phyloP scores from a whole-genome alignment of 116 monocot genomes.

The Papilionanthe hybrid region DNA sequence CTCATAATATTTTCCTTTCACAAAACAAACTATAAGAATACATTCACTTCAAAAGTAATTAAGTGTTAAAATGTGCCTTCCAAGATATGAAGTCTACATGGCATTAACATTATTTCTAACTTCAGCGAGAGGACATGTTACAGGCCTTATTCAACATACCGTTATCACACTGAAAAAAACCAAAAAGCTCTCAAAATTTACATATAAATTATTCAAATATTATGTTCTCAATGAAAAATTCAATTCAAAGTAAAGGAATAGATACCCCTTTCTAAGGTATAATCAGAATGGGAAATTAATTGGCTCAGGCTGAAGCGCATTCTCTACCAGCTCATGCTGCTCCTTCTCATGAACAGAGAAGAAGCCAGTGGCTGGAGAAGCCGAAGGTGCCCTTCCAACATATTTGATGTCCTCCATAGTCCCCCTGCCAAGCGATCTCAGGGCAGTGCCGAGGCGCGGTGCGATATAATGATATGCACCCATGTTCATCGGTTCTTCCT shows the following conservation, averaged over 20 bases:
- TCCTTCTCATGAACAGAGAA: slow-evolving; percentile 62
- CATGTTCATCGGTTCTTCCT: slow-evolving; percentile 99
- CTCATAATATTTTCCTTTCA: too few relatives aligned
- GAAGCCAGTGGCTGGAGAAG: slow-evolving; percentile 90
- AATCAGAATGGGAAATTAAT: slow-evolving; percentile 21
- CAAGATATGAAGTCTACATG: background rate
- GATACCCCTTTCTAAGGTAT: background rate
- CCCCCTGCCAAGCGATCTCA: slow-evolving; percentile 52
- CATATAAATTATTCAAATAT: background rate
- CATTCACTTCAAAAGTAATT: background rate
- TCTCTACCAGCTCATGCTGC: slow-evolving; percentile 58
- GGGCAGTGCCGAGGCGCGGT: slow-evolving; percentile 66
- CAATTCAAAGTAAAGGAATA: background rate
- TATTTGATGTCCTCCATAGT: slow-evolving; percentile 75
- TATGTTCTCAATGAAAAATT: background rate
- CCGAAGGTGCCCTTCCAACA: slow-evolving; percentile 67
- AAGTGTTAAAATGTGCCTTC: background rate
- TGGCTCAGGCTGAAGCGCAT: slow-evolving; percentile 60
- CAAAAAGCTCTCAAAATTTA: background rate
- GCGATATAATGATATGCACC: slow-evolving; percentile 73
- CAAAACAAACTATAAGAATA: too few relatives aligned
- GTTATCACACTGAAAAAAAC: background rate
- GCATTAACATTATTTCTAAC: background rate
- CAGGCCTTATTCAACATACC: background rate
- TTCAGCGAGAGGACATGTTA: background rate